phyloP scores from a whole-genome alignment of 2,329 filamentous ascomycete species.

The Phaeosphaeriaceae sp. region DNA sequence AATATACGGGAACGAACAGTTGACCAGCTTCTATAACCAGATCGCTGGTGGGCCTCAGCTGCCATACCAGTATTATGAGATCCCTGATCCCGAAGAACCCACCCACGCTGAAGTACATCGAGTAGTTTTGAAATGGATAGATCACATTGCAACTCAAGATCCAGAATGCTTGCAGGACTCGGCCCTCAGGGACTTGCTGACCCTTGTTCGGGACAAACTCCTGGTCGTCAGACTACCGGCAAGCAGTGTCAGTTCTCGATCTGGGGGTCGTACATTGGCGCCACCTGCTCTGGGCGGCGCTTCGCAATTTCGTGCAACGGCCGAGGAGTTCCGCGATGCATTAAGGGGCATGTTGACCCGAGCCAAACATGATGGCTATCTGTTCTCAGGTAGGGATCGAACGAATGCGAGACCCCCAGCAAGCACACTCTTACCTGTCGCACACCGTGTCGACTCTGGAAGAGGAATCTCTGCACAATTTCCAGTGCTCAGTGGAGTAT shows the following conservation, averaged over 20 bases:
- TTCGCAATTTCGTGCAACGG: not conserved
- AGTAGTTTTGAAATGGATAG: conserved; percentile 12
- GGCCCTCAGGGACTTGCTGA: conserved; percentile 9
- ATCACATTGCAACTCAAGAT: conserved; percentile 3
- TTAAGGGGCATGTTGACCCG: not conserved
- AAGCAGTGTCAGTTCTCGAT: conserved; percentile 5
- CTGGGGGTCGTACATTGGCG: not conserved
- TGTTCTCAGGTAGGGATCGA: not conserved
- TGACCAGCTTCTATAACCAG: conserved; percentile 7
- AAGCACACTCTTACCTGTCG: not conserved
- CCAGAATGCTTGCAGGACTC: conserved; percentile 7
- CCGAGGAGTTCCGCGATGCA: not conserved
- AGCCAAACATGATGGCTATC: not conserved
- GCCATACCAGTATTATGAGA: conserved; percentile 11
- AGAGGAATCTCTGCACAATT: not conserved
- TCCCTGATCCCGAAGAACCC: not conserved
- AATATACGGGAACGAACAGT: conserved; percentile 18
- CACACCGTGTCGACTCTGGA: not conserved
- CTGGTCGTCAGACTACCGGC: conserved; percentile 13
- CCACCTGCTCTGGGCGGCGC: not conserved
- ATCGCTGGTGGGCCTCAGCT: conserved; percentile 4
- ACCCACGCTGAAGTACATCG: conserved; percentile 6
- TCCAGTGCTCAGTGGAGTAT: conserved; percentile 2
- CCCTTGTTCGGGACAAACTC: conserved; percentile 10
- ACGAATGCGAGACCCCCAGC: not conserved